These are phyloP conservation scores for Aspergillus felis DNA, from an alignment of 2,329 filamentous ascomycete species.

Conservation along the genomic window DNA sequence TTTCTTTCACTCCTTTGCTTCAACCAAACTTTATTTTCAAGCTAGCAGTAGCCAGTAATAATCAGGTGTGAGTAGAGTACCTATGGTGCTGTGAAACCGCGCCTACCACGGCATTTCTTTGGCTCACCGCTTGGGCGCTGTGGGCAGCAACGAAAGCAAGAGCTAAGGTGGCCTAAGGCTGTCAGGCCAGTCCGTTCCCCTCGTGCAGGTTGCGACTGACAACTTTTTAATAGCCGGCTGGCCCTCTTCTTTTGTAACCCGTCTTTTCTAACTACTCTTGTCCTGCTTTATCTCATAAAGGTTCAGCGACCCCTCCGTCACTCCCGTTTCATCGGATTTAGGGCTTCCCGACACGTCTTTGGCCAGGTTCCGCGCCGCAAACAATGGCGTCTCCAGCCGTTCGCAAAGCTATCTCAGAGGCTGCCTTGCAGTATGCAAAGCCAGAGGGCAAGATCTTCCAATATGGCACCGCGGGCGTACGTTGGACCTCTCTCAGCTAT, in stretches of 20 bases:
- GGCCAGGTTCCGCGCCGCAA: conserved; percentile 18
- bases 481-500: conserved; percentile 25
- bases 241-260: conserved; percentile 10
- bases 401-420: conserved; percentile 44
- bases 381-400: conserved; percentile 41
- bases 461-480: conserved; percentile 60
- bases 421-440: conserved; percentile 48
- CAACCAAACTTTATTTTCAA: not conserved
- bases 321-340: not conserved
- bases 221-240: conserved; percentile 2
- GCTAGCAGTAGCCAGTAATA: not conserved
- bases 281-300: not conserved
- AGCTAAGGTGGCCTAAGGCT: not conserved
- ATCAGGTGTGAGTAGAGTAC: not conserved
- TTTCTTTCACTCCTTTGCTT: not conserved
- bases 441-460: conserved; percentile 50
- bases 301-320: not conserved
- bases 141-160: conserved; percentile 7
- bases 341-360: not conserved
- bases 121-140: conserved; percentile 15
- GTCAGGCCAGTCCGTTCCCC: not conserved
- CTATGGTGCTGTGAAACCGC: not conserved
- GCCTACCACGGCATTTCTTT: not conserved
- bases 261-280: conserved; percentile 5
- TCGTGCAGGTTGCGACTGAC: not conserved